Evolutionary conservation across 257 asterid genomes (phyloP), one percentile per base, ranked within the genome.

Genomic region (Schizonepeta tenuifolia): DNA sequence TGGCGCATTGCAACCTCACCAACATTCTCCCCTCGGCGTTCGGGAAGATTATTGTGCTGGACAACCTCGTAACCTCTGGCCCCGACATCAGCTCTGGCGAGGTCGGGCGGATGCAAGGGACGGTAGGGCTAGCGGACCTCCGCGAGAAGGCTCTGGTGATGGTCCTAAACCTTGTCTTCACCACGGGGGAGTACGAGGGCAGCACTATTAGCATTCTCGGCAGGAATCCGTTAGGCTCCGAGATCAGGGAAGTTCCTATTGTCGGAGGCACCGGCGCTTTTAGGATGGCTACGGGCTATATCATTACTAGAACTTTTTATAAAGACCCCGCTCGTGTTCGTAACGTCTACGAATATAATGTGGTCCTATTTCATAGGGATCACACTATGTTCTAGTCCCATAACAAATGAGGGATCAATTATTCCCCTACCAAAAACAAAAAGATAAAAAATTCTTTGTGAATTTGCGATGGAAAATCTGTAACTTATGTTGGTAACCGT

Each of bases 211-310:
- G 78, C 26, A 38, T 82, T 17, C 7, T 82, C 54, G 83, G 86
- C 0, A 65, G 86, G 74, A 76, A 75, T 20, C 71, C 78, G 0
- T 43, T 75, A 56, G 40, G 15, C 1, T 75, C 17, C 0, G 51
- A 21, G n/a, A 8, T 26, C 0, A 24, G 86, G 20, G 84, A 82
- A 54, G 67, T 73, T 2, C 50, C 86, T 9, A 35, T 81, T 1
- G 86, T 82, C n/a, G 86, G 81, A 1, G 86, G 86, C 7, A 82
- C 81, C 5, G 81, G 81, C 3, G 79, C 38, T 47, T 81, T 81
- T 8, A n/a, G 83, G 28, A 55, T 78, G 83, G 82, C 82, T 3
- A 70, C 73, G 2, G 85, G 85, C 0, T 81, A 65, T 33, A 71
- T 64, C 0, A 6, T 80, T 10, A 63, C 82, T 15, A 49, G 7